Evolutionary conservation across 2,329 filamentous ascomycete genomes (phyloP), one percentile per base, ranked within the genome.

Genomic region (Colletotrichum noveboracense): DNA sequence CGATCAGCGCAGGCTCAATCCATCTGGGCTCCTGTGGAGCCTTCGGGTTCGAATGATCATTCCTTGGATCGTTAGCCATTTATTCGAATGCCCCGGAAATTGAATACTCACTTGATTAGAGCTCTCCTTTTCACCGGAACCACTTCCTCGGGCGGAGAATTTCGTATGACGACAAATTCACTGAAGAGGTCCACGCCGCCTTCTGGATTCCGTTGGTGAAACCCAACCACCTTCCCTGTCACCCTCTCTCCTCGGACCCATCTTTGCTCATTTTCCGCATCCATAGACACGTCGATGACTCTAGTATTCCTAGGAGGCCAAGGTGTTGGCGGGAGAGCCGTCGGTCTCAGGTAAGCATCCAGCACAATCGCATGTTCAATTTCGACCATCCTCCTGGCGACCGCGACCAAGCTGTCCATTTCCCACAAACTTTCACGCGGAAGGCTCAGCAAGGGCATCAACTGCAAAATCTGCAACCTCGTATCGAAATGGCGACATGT

Each of bases 401-500:
- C 66, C 14, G 66, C 52, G 4, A 77, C 52, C 10, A 77, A 13
- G 6, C 60, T 77, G 16, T 74, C 66, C 60, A 61, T 55, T 14
- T 75, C 74, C 74, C 74, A 76, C 2, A 75, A 36, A 6, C 62
- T 75, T 24, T 76, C 74, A 4, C 71, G 75, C 3, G 74, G 64
- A 7, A 69, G 74, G 6, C 70, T 48, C 3, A 76, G 43, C 26
- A 74, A 24, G 3, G 74, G 70, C 26, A 76, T 74, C 18, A 74
- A 21, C 18, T 71, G 70, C 18, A 76, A 7, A 18, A 69, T 14
- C 8, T 76, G 34, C 7, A 76, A 32, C 21, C 74, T 43, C 10
- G 70, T 76, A 9, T 76, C 70, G 5, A 76, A 14, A 6, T 75
- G 66, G 13, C 74, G 71, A n/a, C 74, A 76, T 6, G 36, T 60